phyloP scores from a whole-genome alignment of 1,284 basidiomycete species.

The Rhodotorula sp. region DNA sequence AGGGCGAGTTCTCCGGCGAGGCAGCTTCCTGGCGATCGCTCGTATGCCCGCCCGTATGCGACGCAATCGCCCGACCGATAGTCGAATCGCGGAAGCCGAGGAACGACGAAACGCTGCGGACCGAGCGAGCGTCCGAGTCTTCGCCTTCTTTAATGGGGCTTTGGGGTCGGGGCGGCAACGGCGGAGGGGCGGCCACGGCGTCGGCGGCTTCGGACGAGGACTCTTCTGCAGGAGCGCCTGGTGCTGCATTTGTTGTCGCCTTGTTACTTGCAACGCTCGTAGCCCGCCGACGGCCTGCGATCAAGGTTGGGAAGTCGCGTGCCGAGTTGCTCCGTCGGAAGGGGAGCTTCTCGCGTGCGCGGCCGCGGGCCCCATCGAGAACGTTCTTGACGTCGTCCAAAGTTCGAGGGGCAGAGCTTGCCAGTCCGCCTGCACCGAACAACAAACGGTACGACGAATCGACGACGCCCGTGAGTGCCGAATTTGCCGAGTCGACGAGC shows the following conservation, averaged over 20 bases:
- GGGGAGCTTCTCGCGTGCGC: slow-evolving; percentile 23
- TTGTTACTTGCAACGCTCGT: background rate
- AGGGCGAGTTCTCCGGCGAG: background rate
- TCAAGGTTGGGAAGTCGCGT: background rate
- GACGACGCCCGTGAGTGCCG: slow-evolving; percentile 37
- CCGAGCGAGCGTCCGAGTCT: slow-evolving; percentile 27
- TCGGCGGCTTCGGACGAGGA: background rate
- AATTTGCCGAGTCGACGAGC: slow-evolving; percentile 40
- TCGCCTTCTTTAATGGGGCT: slow-evolving; percentile 11
- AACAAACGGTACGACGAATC: slow-evolving; percentile 38
- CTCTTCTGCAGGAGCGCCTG: background rate
- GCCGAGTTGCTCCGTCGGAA: slow-evolving; percentile 21
- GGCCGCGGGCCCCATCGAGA: slow-evolving; percentile 34
- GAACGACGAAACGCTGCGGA: slow-evolving; percentile 35
- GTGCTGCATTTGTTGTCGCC: background rate
- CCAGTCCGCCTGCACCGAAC: slow-evolving; percentile 12
- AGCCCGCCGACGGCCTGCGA: background rate
- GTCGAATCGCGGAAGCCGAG: slow-evolving; percentile 23
- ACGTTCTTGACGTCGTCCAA: slow-evolving; percentile 44
- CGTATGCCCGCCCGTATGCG: background rate
- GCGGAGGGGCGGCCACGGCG: background rate
- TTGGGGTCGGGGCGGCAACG: background rate
- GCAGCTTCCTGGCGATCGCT: background rate
- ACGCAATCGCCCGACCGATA: slow-evolving; percentile 13
- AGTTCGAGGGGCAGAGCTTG: slow-evolving; percentile 32